Evolutionary conservation across 2,329 filamentous ascomycete genomes (phyloP), one percentile per base, ranked within the genome.

Genomic region (Neopestalotiopsis rosae): DNA sequence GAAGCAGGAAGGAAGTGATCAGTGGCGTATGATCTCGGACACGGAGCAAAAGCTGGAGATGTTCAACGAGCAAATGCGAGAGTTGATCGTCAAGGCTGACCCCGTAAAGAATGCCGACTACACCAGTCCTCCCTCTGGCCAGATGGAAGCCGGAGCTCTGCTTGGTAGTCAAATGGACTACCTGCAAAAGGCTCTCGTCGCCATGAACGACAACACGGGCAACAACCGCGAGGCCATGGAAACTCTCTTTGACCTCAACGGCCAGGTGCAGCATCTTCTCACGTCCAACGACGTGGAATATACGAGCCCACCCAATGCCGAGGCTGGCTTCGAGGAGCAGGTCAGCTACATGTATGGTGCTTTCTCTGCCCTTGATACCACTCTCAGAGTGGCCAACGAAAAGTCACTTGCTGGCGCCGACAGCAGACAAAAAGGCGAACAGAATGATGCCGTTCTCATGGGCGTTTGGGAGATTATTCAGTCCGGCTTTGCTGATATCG

Each of bases 41-140:
- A 89, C 91, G 14, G 91, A 92, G 74, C 85, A 82, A 68, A 91
- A 88, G 70, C 80, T 97, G 38, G 91, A 92, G 73, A 85, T 86
- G 40, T 81, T 95, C 58, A 95, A 93, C 76, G 83, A 84, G 67
- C 88, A 88, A 17, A 76, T 96, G 20, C 87, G 91, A 69, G 87
- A 91, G 61, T 86, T 93, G 69, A 88, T 95, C 73, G 82, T 92
- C 13, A 85, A 85, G 64, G 86, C 88, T 69, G 89, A 92, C 76
- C 89, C 91, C 1, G 82, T 82, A 17, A 84, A 84, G 69, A 86
- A 88, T 71, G 74, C 75, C 42, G 79, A 81, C 58, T 89, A 86
- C 71, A 75, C 78, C 9, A 76, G 80, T 7, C 84, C 86, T 1
- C 85, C 86, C 0, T 72, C 78, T 17, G 77, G 76, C 13, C 78